These are phyloP conservation scores for Arachnomyces sp. DNA, from an alignment of 2,329 filamentous ascomycete genomes.

Conservation along the genomic window DNA sequence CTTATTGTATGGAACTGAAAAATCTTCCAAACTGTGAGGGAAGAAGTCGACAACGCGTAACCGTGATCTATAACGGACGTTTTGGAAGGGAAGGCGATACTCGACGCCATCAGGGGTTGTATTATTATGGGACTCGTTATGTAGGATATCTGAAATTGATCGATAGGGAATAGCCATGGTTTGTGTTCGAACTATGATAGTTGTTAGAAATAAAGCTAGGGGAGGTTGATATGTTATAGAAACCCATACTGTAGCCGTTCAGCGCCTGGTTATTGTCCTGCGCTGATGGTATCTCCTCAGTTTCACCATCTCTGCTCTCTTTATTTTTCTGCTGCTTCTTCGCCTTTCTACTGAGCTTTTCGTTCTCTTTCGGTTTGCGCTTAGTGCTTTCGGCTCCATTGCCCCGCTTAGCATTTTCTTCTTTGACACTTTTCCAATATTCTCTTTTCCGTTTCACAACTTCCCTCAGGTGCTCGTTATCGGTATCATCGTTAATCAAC, in stretches of 20 bases:
- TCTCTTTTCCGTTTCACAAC: slow-evolving; percentile 57
- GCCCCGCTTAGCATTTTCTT: slow-evolving; percentile 30
- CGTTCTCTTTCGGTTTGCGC: slow-evolving; percentile 16
- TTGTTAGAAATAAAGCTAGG: slow-evolving; percentile 10
- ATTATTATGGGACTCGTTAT: slow-evolving; percentile 40
- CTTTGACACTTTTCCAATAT: slow-evolving; percentile 50
- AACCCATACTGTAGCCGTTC: slow-evolving; percentile 36
- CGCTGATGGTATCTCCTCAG: slow-evolving; percentile 18
- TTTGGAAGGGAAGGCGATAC: slow-evolving; percentile 61
- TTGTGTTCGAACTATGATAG: slow-evolving; percentile 39
- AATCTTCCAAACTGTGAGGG: slow-evolving; percentile 63
- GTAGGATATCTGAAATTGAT: slow-evolving; percentile 43
- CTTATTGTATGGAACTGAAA: slow-evolving; percentile 47
- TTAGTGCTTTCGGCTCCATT: slow-evolving; percentile 15
- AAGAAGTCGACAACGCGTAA: slow-evolving; percentile 78
- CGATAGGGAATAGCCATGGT: slow-evolving; percentile 35
- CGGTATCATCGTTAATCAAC: slow-evolving; percentile 42
- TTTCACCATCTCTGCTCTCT: slow-evolving; percentile 19
- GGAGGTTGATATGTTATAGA: neutral
- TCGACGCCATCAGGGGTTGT: slow-evolving; percentile 38
- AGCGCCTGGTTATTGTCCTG: slow-evolving; percentile 22
- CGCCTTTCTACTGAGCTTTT: slow-evolving; percentile 20
- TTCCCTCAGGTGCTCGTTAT: slow-evolving; percentile 46
- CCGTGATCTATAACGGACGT: slow-evolving; percentile 60
- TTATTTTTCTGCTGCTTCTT: slow-evolving; percentile 26